Base-by-base conservation (phyloP, 164 flowering plant genomes). In the Echeveria elegans region DNA sequence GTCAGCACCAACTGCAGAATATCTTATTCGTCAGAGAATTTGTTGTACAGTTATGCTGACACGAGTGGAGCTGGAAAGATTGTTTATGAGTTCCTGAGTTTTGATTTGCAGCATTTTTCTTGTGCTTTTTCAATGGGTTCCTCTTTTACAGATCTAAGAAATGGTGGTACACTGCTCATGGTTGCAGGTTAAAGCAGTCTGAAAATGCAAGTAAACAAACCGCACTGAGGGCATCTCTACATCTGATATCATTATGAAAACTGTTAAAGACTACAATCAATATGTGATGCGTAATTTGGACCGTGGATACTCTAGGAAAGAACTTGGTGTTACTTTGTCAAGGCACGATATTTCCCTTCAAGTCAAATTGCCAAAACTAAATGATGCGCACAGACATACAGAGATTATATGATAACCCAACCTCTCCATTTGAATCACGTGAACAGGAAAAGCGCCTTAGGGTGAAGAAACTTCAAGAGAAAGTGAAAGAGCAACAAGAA, bases 401-500 rank as follows among this genome's bases (percentile, higher is more conserved):
- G n/a, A 31, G 15, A 29, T 18, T 34, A n/a, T 24, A n/a, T 60
- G 1, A 18, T 28, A 28, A 66, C 38, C 50, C 30, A 12, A 50
- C 24, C 4, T 61, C 52, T 68, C 68, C 61, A 14, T 15, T 78
- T 65, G 72, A 43, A 5, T 50, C 23, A 64, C 10, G 36, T 19
- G 6, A 19, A 37, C 76, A 94, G 99, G 99, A 94, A 74, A 94
- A 94, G 76, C 80, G 96, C 11, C 76, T 94, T 60, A 82, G 90
- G 69, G 96, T 91, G 64, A 89, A 91, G 73, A 94, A 86, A 73
- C 72, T 91, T 29, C 96, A 86, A 12, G 96, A 94, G 73, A 89
- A 87, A 83, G 99, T 90, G 48, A 91, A 89, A 81, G 85, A 94
- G 67, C 98, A 94, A 0, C 98, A 91, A 78, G 98, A 91, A 74